Evolutionary conservation across 2,329 filamentous ascomycete genomes (phyloP).

Genomic region (Nothophoma quercina): DNA sequence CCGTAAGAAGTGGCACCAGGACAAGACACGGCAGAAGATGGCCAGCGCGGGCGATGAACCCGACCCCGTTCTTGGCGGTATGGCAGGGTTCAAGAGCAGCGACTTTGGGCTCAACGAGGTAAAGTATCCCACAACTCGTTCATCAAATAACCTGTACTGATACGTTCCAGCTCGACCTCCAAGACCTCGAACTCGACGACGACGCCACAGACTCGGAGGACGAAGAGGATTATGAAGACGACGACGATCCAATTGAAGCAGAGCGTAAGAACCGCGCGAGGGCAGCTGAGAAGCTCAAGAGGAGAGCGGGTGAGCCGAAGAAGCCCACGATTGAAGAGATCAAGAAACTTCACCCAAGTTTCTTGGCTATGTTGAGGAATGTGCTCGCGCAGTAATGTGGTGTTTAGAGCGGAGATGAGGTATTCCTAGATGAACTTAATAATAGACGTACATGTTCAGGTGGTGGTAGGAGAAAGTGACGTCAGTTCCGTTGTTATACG

Average conservation of each 20-base stretch:
- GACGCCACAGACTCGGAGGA: constrained; percentile 64
- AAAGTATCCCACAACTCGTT: constrained; percentile 14
- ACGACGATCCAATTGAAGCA: constrained; percentile 84
- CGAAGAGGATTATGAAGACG: constrained; percentile 69
- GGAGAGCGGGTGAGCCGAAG: constrained; percentile 81
- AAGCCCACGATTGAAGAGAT: constrained; percentile 84
- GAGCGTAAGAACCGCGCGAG: constrained; percentile 80
- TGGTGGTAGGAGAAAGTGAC: not conserved
- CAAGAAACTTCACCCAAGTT: constrained; percentile 79
- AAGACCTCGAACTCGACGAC: constrained; percentile 84
- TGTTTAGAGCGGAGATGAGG: not conserved
- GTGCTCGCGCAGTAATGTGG: constrained; percentile 67
- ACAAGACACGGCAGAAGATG: constrained; percentile 99
- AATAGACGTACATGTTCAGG: not conserved
- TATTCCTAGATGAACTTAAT: constrained; percentile 10
- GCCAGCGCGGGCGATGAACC: constrained; percentile 71
- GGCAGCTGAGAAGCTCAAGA: constrained; percentile 79
- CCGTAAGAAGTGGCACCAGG: constrained; percentile 96
- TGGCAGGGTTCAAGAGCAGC: constrained; percentile 71
- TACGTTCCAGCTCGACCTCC: constrained; percentile 68
- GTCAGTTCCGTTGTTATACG: too few relatives aligned
- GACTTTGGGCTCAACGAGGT: constrained; percentile 92
- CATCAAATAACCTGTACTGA: constrained; percentile 7
- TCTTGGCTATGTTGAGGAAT: constrained; percentile 80
- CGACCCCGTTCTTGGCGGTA: constrained; percentile 49